Percentiles rank a stretch among this genome's conserved stretches.
These are phyloP conservation scores for Sporothrix protearum DNA, from an alignment of 2,329 filamentous ascomycete species.

Conservation along the genomic window DNA sequence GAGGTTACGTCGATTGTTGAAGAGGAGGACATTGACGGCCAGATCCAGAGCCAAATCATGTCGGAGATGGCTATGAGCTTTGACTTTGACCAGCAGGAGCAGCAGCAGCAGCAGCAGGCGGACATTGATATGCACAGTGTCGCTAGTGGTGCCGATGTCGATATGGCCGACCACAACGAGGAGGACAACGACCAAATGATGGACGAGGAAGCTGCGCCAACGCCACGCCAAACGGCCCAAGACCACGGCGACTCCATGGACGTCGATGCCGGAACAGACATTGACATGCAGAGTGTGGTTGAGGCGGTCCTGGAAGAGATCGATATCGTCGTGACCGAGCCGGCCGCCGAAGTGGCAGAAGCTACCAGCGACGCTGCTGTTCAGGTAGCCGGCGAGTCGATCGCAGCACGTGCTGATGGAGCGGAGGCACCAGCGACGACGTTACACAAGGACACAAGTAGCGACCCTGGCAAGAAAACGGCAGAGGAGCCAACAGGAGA, in stretches of 20 bases:
- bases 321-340: not conserved
- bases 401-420: not conserved
- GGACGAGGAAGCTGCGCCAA: not conserved
- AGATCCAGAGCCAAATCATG: conserved; percentile 28
- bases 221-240: not conserved
- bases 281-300: conserved; percentile 25
- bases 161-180: not conserved
- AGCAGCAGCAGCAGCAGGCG: not conserved
- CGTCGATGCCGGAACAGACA: conserved; percentile 22
- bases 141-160: conserved; percentile 10
- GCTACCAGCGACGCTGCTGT: not conserved
- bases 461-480: not conserved
- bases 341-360: not conserved
- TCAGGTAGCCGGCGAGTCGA: not conserved
- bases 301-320: not conserved
- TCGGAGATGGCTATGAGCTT: conserved; percentile 28
- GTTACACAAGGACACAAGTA: conserved; percentile 10
- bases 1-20: not conserved
- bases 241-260: conserved; percentile 25
- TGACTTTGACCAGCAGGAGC: conserved; percentile 19
- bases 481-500: not conserved
- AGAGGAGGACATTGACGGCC: conserved; percentile 22
- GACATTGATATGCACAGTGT: conserved; percentile 25
- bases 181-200: not conserved
- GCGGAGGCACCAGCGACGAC: not conserved